Percentiles rank a stretch among this genome's conserved stretches.
Evolutionary conservation across 345 rosid genomes (phyloP).

Genomic region (Turritis glabra): DNA sequence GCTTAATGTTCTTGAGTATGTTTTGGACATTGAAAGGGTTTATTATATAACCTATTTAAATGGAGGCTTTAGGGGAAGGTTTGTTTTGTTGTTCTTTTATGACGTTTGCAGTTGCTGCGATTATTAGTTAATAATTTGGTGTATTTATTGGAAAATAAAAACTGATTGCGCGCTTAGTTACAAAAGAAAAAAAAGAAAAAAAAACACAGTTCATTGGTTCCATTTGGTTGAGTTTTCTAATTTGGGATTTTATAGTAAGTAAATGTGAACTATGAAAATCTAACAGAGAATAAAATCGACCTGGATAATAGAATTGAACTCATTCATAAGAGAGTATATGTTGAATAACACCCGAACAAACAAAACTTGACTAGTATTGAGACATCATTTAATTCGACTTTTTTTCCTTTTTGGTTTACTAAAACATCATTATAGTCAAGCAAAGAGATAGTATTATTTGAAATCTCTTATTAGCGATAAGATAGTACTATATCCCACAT

Average conservation of each 20-base stretch:
- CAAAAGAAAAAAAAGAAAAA: not conserved
- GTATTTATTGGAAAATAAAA: not conserved
- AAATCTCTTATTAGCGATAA: no score
- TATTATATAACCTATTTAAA: not conserved
- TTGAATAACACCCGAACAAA: not conserved
- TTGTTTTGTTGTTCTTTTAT: not conserved
- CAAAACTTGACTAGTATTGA: not conserved
- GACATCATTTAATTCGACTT: no score
- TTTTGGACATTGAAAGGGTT: not conserved
- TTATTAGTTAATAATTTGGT: constrained; percentile 24
- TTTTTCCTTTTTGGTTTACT: no score
- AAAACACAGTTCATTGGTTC: not conserved
- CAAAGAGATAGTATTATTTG: no score
- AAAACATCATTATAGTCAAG: no score
- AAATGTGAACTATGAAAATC: not conserved
- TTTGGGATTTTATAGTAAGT: not conserved
- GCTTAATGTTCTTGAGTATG: not conserved
- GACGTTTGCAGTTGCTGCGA: constrained; percentile 8
- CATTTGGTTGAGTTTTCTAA: constrained; percentile 1
- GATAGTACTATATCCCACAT: no score
- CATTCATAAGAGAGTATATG: not conserved
- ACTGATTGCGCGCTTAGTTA: not conserved
- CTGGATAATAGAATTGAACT: not conserved
- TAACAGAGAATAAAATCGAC: not conserved
- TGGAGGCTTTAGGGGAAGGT: not conserved